Evolutionary conservation across 306 rosid genomes (phyloP).

Genomic region (Oemleria cerasiformis): DNA sequence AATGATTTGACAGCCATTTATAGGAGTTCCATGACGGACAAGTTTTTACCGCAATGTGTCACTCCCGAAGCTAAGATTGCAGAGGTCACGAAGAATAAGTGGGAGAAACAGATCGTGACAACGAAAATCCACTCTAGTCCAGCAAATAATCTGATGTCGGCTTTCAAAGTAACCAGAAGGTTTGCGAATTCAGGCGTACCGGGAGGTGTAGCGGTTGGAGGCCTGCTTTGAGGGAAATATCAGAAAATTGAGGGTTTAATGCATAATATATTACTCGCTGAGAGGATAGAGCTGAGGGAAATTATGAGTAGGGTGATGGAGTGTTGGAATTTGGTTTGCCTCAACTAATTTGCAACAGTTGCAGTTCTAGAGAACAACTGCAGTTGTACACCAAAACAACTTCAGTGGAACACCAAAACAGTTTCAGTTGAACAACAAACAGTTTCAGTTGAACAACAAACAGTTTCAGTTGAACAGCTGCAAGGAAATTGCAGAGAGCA

Average conservation of each 20-base stretch:
- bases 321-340: too few relatives aligned
- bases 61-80: slow-evolving; percentile 2
- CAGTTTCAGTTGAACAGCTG: too few relatives aligned
- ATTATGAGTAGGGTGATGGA: slow-evolving; percentile 13
- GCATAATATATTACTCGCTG: slow-evolving; percentile 5
- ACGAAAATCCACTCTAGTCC: slow-evolving; percentile 14
- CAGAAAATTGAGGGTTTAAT: not conserved
- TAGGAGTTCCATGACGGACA: slow-evolving; percentile 5
- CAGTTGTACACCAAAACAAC: too few relatives aligned
- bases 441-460: too few relatives aligned
- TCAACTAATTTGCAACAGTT: too few relatives aligned
- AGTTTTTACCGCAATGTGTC: not conserved
- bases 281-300: slow-evolving; percentile 9
- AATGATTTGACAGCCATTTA: not conserved
- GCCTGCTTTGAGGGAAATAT: not conserved
- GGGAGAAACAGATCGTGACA: not conserved
- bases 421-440: too few relatives aligned
- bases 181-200: not conserved
- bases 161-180: not conserved
- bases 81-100: not conserved
- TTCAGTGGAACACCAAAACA: too few relatives aligned
- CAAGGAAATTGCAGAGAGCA: too few relatives aligned
- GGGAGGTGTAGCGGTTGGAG: not conserved
- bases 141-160: not conserved
- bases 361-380: too few relatives aligned